Percentiles rank a stretch among this genome's conserved stretches.
Conservation (phyloP, 2,329 filamentous ascomycete species). For the Fusarium torreyae region DNA sequence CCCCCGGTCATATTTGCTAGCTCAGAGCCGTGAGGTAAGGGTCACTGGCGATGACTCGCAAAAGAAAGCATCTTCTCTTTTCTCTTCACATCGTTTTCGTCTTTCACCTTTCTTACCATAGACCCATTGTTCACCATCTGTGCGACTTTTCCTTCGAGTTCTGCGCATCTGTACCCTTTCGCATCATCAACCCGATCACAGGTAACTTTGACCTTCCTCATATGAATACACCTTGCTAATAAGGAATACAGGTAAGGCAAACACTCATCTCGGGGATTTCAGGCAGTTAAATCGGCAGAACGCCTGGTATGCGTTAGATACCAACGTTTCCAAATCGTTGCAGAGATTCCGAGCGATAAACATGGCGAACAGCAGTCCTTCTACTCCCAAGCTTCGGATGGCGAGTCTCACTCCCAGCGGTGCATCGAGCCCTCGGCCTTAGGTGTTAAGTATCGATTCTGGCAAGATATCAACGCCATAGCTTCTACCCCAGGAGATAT, state of each 20-base stretch:
- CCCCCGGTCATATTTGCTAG: too few relatives aligned
- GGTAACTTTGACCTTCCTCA: not conserved
- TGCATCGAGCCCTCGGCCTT: not conserved
- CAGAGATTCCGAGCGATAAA: slow-evolving; percentile 7
- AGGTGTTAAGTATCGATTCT: too few relatives aligned
- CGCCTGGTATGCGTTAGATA: not conserved
- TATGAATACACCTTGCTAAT: not conserved
- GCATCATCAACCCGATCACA: too few relatives aligned
- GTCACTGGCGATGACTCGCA: too few relatives aligned
- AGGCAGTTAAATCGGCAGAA: not conserved
- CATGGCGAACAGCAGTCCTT: not conserved
- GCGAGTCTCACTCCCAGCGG: not conserved
- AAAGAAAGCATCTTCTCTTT: not conserved
- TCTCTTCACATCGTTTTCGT: not conserved
- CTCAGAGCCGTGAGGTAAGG: too few relatives aligned
- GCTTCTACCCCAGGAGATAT: slow-evolving; percentile 12
- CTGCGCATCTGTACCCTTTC: too few relatives aligned
- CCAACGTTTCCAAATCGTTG: slow-evolving; percentile 21
- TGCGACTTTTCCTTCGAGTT: too few relatives aligned
- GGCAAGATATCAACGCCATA: not conserved
- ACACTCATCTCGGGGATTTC: too few relatives aligned
- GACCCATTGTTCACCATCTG: too few relatives aligned
- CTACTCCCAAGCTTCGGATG: not conserved
- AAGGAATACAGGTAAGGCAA: not conserved
- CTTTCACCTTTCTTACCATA: not conserved